Evolutionary conservation across 1,284 basidiomycete genomes (phyloP), one percentile per base, ranked within the genome.

Genomic region (Dichomitus squalens): DNA sequence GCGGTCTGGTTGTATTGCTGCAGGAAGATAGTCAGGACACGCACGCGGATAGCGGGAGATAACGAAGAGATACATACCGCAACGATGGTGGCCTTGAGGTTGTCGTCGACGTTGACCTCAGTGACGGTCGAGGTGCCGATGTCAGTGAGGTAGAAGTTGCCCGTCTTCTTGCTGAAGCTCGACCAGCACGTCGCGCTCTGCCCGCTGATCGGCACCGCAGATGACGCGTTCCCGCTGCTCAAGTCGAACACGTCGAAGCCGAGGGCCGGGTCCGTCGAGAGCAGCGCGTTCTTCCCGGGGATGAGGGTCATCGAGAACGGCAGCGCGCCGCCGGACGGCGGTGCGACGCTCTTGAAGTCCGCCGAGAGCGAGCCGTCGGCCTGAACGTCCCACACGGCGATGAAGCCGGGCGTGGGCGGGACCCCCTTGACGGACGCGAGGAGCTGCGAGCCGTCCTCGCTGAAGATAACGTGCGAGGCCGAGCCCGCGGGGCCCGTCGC

Each of bases 141-240:
- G 61, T 83, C 80, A 14, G 74, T 78, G 23, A 83, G 65, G 68
- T 79, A 83, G 70, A 79, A 80, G 70, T 77, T 80, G 9, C 77
- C 77, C 1, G 79, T 81, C 70, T 76, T 72, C 35, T 63, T 63
- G 66, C 76, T 78, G 69, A 77, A 79, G 52, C 70, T 72, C 21
- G 76, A 75, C 81, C 80, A 82, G 71, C 80, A 82, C 12, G 75
- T 78, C 33, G 79, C 80, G 21, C 52, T 63, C 68, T 81, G 79
- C 6, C 76, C 78, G 9, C 68, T 63, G 49, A 81, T 76, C n/a
- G 71, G 59, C 2, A 74, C 68, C n/a, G 69, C 72, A 20, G 73
- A 70, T 16, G 73, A 75, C 51, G 62, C 64, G 70, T 39, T 64
- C 44, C 44, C 35, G 33, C 53, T 57, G 49, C 51, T 59, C 44